Evolutionary conservation across 768 basidiomycete genomes (phyloP).

Genomic region (Porphyrellus cyaneotinctus): DNA sequence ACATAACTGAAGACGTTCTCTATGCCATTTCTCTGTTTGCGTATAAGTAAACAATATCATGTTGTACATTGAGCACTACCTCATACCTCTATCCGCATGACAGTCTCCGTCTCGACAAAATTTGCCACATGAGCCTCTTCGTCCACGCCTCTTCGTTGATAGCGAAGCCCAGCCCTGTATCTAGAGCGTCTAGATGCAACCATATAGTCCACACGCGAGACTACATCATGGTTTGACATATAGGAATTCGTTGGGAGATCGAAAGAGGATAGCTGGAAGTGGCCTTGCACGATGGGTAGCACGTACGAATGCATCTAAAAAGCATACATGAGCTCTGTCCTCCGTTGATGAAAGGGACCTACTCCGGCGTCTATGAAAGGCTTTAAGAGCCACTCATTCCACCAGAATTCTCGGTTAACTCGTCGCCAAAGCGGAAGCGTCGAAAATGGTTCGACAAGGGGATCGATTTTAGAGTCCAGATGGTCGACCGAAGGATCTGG

Average conservation of each 20-base stretch:
- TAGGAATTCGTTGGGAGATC: conserved; percentile 44
- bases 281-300: conserved; percentile 91
- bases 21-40: conserved; percentile 61
- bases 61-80: not conserved
- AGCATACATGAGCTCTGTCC: not conserved
- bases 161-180: conserved; percentile 88
- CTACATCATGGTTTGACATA: conserved; percentile 34
- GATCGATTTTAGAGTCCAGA: conserved; percentile 41
- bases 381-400: conserved; percentile 87
- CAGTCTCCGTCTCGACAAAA: conserved; percentile 92
- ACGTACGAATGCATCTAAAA: conserved; percentile 76
- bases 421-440: conserved; percentile 87
- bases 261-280: conserved; percentile 75
- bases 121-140: conserved; percentile 92
- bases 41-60: not conserved
- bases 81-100: conserved; percentile 74
- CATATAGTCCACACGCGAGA: conserved; percentile 63
- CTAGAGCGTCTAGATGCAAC: conserved; percentile 83
- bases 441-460: conserved; percentile 66
- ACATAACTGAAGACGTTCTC: conserved; percentile 84
- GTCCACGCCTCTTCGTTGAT: conserved; percentile 92
- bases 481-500: conserved; percentile 27
- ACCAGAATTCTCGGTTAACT: conserved; percentile 90
- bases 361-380: conserved; percentile 88
- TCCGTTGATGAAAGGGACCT: conserved; percentile 23